Base-by-base conservation (phyloP, 805 yeast genomes). In the Lipomyces kockii region DNA sequence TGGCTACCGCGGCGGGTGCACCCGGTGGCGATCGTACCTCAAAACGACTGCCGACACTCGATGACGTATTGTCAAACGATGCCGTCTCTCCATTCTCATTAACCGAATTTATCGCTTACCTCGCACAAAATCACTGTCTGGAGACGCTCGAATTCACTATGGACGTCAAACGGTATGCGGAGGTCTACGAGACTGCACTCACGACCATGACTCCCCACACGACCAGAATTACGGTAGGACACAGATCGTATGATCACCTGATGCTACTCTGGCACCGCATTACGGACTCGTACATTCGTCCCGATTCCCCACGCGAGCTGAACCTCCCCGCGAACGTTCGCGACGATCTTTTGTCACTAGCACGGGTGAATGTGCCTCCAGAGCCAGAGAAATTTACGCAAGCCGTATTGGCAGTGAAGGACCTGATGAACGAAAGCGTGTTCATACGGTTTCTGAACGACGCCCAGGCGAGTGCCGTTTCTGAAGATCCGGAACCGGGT, bases 61-160 rank as follows among this genome's bases (percentile, higher is more conserved):
- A 73, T 57, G 76, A 72, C 11, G 77, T 77, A 25, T 64, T 77
- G 37, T 59, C 63, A 8, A 71, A 74, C 58, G 64, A 55, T 17
- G 67, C 77, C 2, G 58, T 56, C 17, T 58, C 72, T 11, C 80
- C 80, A 29, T 78, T 68, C 72, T 64, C 75, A 43, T 64, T 76
- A 53, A 46, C 72, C 29, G 74, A 72, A 32, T 78, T 77, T 63
- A 67, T 72, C 52, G 73, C 70, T 11, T 77, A 64, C 57, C 66
- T 77, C 29, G 69, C 72, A n/a, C 74, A 74, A 52, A 72, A 74
- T 46, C 77, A 76, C 64, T 77, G 79, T 35, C 67, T 68, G 39
- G 80, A 78, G 67, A 69, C 72, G 2, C 74, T 78, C 35, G 78
- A 77, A 62, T 78, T 78, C 63, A 61, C 73, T 2, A 51, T 73